phyloP scores from a whole-genome alignment of 2,329 filamentous ascomycete genomes.

The Ceratocystis eucalypticola region DNA sequence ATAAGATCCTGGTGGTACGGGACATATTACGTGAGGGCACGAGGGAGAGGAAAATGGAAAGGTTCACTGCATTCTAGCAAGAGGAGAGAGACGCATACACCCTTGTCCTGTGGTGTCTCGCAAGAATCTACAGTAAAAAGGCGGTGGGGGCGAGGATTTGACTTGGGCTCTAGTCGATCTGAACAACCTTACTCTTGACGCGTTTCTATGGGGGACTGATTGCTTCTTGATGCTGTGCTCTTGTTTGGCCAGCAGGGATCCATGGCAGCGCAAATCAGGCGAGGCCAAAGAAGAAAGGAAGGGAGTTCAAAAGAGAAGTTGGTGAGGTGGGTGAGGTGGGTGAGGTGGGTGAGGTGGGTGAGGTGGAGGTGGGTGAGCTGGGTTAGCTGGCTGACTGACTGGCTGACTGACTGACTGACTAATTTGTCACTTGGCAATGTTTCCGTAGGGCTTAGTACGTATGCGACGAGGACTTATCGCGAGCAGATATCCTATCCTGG shows the following conservation, averaged over 20 bases:
- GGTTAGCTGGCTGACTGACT: not conserved
- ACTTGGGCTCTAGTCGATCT: not conserved
- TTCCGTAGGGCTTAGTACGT: not conserved
- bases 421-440: not conserved
- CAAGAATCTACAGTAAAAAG: too few relatives aligned
- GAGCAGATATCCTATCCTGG: not conserved
- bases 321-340: not conserved
- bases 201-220: not conserved
- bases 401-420: not conserved
- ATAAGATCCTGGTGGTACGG: not conserved
- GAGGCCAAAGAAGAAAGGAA: not conserved
- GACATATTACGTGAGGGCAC: not conserved
- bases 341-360: not conserved
- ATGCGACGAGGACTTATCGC: not conserved
- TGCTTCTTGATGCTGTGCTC: not conserved
- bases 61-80: not conserved
- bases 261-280: constrained; percentile 1
- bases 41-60: not conserved
- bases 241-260: not conserved
- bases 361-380: not conserved
- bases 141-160: too few relatives aligned
- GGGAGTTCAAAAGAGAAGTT: not conserved
- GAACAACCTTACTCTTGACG: not conserved
- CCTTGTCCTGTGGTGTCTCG: not conserved
- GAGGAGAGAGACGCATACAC: not conserved